These are phyloP conservation scores for Cylindrotheca fusiformis DNA, from an alignment of 108 stramenopile genomes.

Conservation along the genomic window DNA sequence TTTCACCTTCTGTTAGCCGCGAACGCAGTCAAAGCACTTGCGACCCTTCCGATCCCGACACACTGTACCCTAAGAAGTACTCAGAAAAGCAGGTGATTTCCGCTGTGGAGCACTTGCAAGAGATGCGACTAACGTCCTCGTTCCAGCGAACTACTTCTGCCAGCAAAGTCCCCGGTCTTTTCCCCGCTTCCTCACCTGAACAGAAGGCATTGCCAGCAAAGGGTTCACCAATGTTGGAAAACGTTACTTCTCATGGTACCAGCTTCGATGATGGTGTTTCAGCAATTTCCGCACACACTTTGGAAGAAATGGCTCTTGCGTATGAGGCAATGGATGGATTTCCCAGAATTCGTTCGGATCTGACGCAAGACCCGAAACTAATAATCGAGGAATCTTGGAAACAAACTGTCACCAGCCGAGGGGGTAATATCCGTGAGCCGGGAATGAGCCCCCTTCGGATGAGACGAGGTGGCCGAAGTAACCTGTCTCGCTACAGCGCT, in stretches of 20 bases:
- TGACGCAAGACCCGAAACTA: slow-evolving; percentile 20
- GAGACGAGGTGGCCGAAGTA: slow-evolving; percentile 5
- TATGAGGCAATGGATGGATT: background rate
- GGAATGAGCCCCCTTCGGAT: slow-evolving; percentile 1
- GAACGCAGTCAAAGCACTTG: background rate
- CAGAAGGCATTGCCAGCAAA: background rate
- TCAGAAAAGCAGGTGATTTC: slow-evolving; percentile 2
- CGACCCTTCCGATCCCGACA: slow-evolving; percentile 10
- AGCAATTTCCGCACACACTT: slow-evolving; percentile 64
- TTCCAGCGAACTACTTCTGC: background rate
- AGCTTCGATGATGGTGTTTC: slow-evolving; percentile 81
- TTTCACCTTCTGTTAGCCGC: background rate
- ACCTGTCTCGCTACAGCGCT: background rate
- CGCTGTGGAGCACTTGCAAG: slow-evolving; percentile 17
- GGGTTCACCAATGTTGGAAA: background rate
- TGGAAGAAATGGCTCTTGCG: slow-evolving; percentile 64
- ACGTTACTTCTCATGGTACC: background rate
- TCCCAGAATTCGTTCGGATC: slow-evolving; percentile 9
- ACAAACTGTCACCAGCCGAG: background rate
- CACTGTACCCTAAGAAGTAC: slow-evolving; percentile 1
- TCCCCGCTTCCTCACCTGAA: slow-evolving; percentile 12
- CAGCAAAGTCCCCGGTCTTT: slow-evolving; percentile 6
- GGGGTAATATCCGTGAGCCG: background rate
- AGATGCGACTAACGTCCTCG: slow-evolving; percentile 3
- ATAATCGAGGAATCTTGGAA: slow-evolving; percentile 21